Evolutionary conservation across 2,329 filamentous ascomycete genomes (phyloP).

Genomic region (Botrytis aclada): DNA sequence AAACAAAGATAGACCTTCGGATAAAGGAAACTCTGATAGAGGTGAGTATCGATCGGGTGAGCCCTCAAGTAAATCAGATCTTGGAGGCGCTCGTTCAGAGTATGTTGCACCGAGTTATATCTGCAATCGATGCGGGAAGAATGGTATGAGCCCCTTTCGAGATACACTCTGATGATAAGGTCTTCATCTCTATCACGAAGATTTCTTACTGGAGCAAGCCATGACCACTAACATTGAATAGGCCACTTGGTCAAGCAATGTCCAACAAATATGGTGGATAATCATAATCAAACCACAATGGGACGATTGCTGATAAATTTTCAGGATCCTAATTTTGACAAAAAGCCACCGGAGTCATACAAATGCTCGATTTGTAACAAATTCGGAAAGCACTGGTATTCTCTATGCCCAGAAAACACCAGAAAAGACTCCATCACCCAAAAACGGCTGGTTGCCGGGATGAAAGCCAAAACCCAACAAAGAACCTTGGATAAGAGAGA

Average conservation of each 20-base stretch:
- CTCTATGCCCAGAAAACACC: slow-evolving; percentile 41
- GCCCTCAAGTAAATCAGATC: background rate
- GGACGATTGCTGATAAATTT: background rate
- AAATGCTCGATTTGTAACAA: slow-evolving; percentile 39
- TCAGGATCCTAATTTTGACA: slow-evolving; percentile 40
- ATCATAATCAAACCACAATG: background rate
- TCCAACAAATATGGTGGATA: slow-evolving; percentile 41
- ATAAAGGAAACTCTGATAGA: background rate
- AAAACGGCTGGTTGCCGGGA: slow-evolving; percentile 31
- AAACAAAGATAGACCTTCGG: background rate
- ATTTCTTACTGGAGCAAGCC: background rate
- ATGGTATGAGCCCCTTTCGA: slow-evolving; percentile 24
- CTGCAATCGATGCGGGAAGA: slow-evolving; percentile 32
- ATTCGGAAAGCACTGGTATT: slow-evolving; percentile 39
- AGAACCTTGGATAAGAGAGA: background rate
- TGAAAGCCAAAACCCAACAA: slow-evolving; percentile 2
- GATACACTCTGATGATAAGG: background rate
- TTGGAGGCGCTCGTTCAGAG: background rate
- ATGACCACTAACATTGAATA: slow-evolving; percentile 27
- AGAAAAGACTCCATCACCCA: slow-evolving; percentile 38
- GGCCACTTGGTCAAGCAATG: slow-evolving; percentile 43
- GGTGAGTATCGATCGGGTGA: background rate
- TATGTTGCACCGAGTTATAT: slow-evolving; percentile 25
- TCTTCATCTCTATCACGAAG: background rate
- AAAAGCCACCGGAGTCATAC: slow-evolving; percentile 36